Conservation (phyloP, 352 stramenopile species). For the Pythium dissimile region DNA sequence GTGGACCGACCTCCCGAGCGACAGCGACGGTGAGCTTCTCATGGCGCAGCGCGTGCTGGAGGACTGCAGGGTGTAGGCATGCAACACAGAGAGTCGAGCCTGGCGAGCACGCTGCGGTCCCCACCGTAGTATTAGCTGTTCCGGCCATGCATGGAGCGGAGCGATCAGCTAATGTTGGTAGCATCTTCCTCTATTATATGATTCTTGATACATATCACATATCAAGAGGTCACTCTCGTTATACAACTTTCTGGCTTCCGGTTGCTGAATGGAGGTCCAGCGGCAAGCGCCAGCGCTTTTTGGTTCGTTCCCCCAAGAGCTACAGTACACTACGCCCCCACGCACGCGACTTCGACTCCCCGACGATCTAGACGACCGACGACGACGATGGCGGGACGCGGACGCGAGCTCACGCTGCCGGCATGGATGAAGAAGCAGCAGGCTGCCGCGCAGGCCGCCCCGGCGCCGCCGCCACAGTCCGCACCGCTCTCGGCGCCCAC, state of each 20-base stretch:
- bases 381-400: constrained; percentile 75
- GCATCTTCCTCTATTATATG: constrained; percentile 3
- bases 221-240: constrained; percentile 4
- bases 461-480: neutral
- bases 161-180: no score
- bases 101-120: no score
- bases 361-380: no score
- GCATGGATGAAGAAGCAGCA: constrained; percentile 89
- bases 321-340: neutral
- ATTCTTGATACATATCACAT: no score
- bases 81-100: no score
- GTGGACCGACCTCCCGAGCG: constrained; percentile 30
- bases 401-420: constrained; percentile 80
- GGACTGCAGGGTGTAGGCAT: constrained; percentile 26
- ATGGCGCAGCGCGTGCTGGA: constrained; percentile 41
- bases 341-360: neutral
- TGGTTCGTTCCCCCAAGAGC: neutral
- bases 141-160: no score
- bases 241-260: neutral
- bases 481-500: neutral
- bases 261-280: constrained; percentile 3
- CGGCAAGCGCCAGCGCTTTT: constrained; percentile 11
- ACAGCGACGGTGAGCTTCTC: constrained; percentile 33
- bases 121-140: no score
- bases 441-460: constrained; percentile 24